Evolutionary conservation across 345 rosid species (phyloP).

Genomic region (Cardamine chenopodiifolia): DNA sequence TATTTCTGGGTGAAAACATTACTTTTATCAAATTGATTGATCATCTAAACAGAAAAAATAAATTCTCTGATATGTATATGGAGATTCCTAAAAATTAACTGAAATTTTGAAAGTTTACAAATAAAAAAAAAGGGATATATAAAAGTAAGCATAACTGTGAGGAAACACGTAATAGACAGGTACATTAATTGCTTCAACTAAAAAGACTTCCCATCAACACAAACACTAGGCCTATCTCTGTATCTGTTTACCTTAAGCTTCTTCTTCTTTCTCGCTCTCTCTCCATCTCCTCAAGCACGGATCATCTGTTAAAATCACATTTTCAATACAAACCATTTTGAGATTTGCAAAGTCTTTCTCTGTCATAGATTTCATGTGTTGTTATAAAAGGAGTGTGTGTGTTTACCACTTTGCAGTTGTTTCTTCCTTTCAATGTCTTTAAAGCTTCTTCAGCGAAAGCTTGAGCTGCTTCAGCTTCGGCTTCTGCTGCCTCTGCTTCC

Average conservation of each 20-base stretch:
- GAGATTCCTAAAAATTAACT: constrained; percentile 8
- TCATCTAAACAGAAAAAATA: neutral
- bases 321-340: neutral
- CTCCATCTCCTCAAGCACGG: constrained; percentile 16
- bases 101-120: constrained; percentile 21
- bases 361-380: constrained; percentile 12
- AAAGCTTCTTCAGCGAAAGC: constrained; percentile 86
- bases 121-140: neutral
- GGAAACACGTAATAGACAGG: constrained; percentile 3
- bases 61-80: neutral
- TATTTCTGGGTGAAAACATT: neutral
- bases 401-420: constrained; percentile 55
- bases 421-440: constrained; percentile 70
- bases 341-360: constrained; percentile 6
- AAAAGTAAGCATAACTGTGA: neutral
- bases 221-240: constrained; percentile 11
- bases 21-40: neutral
- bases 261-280: neutral
- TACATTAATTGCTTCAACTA: constrained; percentile 22
- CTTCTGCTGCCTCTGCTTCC: constrained; percentile 95
- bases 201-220: constrained; percentile 25
- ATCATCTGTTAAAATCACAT: constrained; percentile 31
- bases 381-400: neutral
- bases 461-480: constrained; percentile 90
- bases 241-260: constrained; percentile 7